These are phyloP conservation scores for Botrytis pseudocinerea DNA, from an alignment of 2,329 filamentous ascomycete species.

Conservation along the genomic window DNA sequence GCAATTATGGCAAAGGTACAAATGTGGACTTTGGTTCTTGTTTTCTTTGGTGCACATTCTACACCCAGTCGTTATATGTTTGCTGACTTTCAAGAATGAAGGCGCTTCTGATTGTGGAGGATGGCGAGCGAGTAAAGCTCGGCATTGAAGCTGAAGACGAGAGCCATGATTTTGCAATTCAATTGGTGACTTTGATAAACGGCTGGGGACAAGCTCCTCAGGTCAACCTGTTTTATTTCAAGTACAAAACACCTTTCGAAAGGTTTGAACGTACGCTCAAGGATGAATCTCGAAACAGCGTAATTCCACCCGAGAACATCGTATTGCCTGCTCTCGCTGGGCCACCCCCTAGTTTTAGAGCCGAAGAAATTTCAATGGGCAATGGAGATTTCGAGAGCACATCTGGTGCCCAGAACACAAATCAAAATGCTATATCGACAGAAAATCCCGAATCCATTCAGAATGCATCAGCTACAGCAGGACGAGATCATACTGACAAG, in stretches of 20 bases:
- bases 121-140: neutral
- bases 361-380: neutral
- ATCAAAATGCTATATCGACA: neutral
- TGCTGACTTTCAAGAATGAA: neutral
- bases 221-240: constrained; percentile 25
- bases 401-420: neutral
- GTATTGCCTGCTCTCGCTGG: neutral
- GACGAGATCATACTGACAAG: neutral
- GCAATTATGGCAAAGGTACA: neutral
- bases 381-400: neutral
- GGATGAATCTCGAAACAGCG: constrained; percentile 27
- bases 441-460: neutral
- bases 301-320: constrained; percentile 28
- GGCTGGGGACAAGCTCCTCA: constrained; percentile 14
- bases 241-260: constrained; percentile 23
- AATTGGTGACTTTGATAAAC: constrained; percentile 7
- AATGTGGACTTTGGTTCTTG: neutral
- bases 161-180: neutral
- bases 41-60: neutral
- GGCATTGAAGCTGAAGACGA: neutral
- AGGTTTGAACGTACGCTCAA: constrained; percentile 28
- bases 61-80: neutral
- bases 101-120: neutral
- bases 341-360: neutral
- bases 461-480: neutral